These are phyloP conservation scores for Schwanniomyces yamadae DNA, from an alignment of 805 yeast genomes.

Conservation along the genomic window DNA sequence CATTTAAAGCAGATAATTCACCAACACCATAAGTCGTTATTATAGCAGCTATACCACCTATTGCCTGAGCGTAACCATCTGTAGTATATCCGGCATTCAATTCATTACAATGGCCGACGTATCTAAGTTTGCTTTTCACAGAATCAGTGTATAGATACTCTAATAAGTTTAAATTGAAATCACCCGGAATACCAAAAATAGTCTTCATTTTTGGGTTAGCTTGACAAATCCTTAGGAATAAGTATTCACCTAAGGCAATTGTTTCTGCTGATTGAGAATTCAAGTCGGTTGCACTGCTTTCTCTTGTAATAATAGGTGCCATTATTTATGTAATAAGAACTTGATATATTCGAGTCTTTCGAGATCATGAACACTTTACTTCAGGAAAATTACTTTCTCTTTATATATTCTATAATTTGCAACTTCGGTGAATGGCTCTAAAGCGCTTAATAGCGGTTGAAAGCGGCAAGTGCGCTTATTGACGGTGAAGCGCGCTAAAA, in stretches of 20 bases:
- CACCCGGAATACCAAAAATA: slow-evolving; percentile 79
- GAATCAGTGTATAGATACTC: slow-evolving; percentile 59
- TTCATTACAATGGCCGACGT: slow-evolving; percentile 88
- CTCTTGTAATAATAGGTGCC: slow-evolving; percentile 6
- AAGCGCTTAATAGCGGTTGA: too few relatives aligned
- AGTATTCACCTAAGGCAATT: slow-evolving; percentile 64
- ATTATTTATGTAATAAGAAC: too few relatives aligned
- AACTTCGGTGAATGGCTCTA: too few relatives aligned
- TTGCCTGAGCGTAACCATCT: slow-evolving; percentile 77
- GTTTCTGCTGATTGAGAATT: slow-evolving; percentile 5
- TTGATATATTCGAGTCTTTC: too few relatives aligned
- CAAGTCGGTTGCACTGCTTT: background rate
- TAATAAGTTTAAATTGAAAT: slow-evolving; percentile 63
- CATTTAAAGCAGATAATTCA: slow-evolving; percentile 81
- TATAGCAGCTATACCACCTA: slow-evolving; percentile 58
- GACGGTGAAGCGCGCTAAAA: too few relatives aligned
- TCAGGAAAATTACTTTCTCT: too few relatives aligned
- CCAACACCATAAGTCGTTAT: slow-evolving; percentile 87
- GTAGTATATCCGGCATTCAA: slow-evolving; percentile 87
- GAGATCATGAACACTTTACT: too few relatives aligned
- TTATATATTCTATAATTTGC: too few relatives aligned
- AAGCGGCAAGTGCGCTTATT: too few relatives aligned
- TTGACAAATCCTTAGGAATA: slow-evolving; percentile 56
- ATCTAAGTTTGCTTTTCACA: slow-evolving; percentile 45
- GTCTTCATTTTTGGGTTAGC: slow-evolving; percentile 51